Percentiles rank a stretch among this genome's conserved stretches.
Evolutionary conservation across 768 basidiomycete species (phyloP).

Genomic region (Tephrocybe rancida): DNA sequence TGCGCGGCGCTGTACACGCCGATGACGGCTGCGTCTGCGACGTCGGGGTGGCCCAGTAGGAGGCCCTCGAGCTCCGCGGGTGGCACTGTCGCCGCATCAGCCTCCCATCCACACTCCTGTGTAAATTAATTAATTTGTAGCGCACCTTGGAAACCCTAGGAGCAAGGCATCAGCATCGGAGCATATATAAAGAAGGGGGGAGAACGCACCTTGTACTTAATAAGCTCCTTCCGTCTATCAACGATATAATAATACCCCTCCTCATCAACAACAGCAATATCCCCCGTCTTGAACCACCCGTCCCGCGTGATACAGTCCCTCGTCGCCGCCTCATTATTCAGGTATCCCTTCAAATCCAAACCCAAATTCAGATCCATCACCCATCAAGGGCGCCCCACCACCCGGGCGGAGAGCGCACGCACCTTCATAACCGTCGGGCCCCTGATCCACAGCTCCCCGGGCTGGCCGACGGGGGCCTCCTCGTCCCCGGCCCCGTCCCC

Average conservation of each 20-base stretch:
- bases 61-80: constrained; percentile 86
- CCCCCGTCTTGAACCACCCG: constrained; percentile 90
- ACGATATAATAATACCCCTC: constrained; percentile 80
- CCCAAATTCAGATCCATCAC: background rate
- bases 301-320: constrained; percentile 66
- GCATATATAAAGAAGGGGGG: too few species aligned
- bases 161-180: too few species aligned
- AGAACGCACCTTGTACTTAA: constrained; percentile 66
- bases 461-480: constrained; percentile 54
- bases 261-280: constrained; percentile 65
- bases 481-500: constrained; percentile 52
- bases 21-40: constrained; percentile 83
- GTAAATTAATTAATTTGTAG: background rate
- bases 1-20: constrained; percentile 67
- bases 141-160: constrained; percentile 75
- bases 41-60: constrained; percentile 70
- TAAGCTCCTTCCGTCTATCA: constrained; percentile 73
- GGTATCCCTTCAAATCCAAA: constrained; percentile 57
- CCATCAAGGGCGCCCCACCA: too few species aligned
- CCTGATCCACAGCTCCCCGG: constrained; percentile 83
- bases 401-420: background rate
- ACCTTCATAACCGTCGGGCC: constrained; percentile 85
- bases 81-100: too few species aligned
- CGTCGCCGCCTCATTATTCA: constrained; percentile 74
- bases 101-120: too few species aligned